Percentiles rank a stretch among this genome's conserved stretches.
Evolutionary conservation across 768 basidiomycete genomes (phyloP).

Genomic region (Ephemerocybe angulata): DNA sequence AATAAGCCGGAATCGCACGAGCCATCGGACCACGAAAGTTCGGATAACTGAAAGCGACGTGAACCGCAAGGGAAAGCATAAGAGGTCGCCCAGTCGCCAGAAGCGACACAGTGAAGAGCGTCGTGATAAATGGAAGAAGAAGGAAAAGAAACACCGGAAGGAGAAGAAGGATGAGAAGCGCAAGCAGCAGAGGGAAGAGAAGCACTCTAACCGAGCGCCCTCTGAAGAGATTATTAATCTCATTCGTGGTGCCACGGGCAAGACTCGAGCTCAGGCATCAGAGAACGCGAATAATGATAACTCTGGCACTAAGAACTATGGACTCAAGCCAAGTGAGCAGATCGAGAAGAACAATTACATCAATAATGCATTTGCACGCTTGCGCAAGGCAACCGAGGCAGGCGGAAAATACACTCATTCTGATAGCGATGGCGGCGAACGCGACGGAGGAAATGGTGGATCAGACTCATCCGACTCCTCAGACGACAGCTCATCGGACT

Average conservation of each 20-base stretch:
- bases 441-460: too few relatives aligned
- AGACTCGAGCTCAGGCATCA: neutral
- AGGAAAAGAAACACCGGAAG: too few relatives aligned
- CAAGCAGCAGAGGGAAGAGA: neutral
- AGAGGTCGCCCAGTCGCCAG: neutral
- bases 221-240: neutral
- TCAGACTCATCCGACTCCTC: too few relatives aligned
- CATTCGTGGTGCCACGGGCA: neutral
- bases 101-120: neutral
- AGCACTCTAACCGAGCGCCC: neutral
- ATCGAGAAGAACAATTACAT: slow-evolving; percentile 1
- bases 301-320: neutral
- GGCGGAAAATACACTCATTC: neutral
- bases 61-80: neutral
- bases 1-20: neutral
- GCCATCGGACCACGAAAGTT: neutral
- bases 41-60: too few relatives aligned
- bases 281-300: neutral
- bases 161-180: too few relatives aligned
- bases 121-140: neutral
- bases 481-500: too few relatives aligned
- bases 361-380: neutral
- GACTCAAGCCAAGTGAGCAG: neutral
- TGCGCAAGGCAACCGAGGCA: neutral
- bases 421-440: too few relatives aligned